Evolutionary conservation across 495 filamentous ascomycete genomes (phyloP).

Genomic region (Talaromyces wortmannii): DNA sequence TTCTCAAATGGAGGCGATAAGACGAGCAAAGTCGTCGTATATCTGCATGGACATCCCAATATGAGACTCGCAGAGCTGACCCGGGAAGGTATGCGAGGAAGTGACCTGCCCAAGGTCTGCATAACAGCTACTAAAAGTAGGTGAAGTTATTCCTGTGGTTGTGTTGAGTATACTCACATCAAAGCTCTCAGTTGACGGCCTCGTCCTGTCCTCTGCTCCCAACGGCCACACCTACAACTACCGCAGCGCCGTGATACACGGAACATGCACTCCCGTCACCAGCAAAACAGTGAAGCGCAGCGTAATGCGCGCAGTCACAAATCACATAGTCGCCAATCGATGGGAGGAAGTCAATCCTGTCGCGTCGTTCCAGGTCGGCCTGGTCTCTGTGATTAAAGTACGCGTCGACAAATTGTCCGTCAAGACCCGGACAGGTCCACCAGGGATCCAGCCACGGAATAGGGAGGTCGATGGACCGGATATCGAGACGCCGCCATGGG

Average conservation of each 20-base stretch:
- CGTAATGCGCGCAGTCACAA: slow-evolving; percentile 60
- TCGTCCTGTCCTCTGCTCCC: slow-evolving; percentile 22
- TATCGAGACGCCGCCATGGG: not conserved
- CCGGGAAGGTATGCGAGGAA: not conserved
- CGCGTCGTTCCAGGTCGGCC: slow-evolving; percentile 4
- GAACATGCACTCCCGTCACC: slow-evolving; percentile 47
- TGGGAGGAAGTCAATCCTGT: slow-evolving; percentile 27
- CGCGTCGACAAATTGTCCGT: not conserved
- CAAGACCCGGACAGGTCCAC: not conserved
- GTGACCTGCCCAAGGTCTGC: not conserved
- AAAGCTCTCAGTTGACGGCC: slow-evolving; percentile 6
- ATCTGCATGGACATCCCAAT: slow-evolving; percentile 2
- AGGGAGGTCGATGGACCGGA: not conserved
- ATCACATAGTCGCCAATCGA: slow-evolving; percentile 47
- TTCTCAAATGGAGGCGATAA: no score
- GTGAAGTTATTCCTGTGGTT: not conserved
- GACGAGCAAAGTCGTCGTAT: no score
- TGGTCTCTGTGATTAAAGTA: slow-evolving; percentile 1
- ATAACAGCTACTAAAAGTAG: slow-evolving; percentile 1
- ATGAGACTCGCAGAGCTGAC: not conserved
- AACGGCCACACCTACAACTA: slow-evolving; percentile 64
- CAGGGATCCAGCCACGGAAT: slow-evolving; percentile 1
- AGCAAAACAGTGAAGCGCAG: slow-evolving; percentile 52
- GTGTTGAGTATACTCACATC: no score
- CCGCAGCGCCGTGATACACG: slow-evolving; percentile 57